A percentile compares a stretch with the other conserved stretches of the same genome.
phyloP scores from a whole-genome alignment of 139 green algal genomes.

The Zygnema circumcarinatum region DNA sequence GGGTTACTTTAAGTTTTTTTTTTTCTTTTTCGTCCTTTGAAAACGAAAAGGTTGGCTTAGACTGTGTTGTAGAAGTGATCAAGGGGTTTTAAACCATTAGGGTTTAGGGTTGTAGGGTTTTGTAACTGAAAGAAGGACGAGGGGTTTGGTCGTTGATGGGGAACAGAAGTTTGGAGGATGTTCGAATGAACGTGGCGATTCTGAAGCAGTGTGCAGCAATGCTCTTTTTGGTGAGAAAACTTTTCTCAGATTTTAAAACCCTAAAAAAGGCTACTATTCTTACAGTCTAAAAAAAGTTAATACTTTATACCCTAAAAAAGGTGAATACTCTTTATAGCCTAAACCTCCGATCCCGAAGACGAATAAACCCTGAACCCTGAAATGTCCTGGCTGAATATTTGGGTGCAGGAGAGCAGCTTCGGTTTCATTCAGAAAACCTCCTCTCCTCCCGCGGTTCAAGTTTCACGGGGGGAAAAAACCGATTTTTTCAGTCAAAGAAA shows the following conservation, averaged over 20 bases:
- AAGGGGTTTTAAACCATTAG: no score
- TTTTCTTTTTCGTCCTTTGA: no score
- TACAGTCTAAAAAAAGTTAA: not conserved
- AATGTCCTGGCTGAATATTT: not conserved
- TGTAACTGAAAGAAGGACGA: no score
- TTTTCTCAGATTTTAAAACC: not conserved
- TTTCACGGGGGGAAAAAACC: not conserved
- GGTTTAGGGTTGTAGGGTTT: no score
- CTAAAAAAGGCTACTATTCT: not conserved
- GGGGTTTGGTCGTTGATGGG: no score
- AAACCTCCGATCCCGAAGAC: no score
- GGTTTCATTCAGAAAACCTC: no score
- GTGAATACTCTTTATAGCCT: no score
- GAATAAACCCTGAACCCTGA: no score
- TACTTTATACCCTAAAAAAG: not conserved
- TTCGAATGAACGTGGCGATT: conserved; percentile 36
- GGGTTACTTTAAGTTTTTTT: no score
- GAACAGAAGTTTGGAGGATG: conserved; percentile 44
- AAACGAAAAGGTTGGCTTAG: no score
- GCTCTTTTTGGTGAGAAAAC: conserved; percentile 29
- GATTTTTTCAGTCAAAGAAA: not conserved
- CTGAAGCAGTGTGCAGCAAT: conserved; percentile 46
- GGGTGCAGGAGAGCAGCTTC: not conserved
- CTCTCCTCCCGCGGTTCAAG: not conserved
- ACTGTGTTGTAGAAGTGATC: no score